Percentiles rank a stretch among this genome's conserved stretches.
These are phyloP conservation scores for Cucumis melo DNA, from an alignment of 306 rosid genomes.

Conservation along the genomic window DNA sequence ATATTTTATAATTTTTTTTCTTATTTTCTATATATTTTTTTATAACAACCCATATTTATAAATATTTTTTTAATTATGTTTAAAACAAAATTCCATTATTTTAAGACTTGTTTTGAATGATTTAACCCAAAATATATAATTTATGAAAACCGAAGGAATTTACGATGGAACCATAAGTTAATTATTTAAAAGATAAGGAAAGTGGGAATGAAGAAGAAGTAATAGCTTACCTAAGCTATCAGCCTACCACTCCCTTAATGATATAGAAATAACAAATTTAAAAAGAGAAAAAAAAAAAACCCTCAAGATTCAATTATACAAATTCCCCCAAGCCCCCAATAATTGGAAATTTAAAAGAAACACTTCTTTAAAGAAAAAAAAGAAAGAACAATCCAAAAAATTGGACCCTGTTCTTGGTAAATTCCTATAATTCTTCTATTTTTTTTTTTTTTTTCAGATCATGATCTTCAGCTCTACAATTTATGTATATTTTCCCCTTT, in stretches of 20 bases:
- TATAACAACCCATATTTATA: too few species aligned
- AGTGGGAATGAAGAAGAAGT: background rate
- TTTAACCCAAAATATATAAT: background rate
- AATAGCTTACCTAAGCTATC: background rate
- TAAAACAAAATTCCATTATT: too few species aligned
- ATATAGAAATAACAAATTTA: background rate
- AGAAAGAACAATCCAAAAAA: conserved; percentile 10
- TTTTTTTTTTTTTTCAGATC: background rate
- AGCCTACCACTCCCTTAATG: background rate
- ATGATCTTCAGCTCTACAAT: background rate
- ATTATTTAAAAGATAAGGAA: background rate
- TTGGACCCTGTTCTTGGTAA: conserved; percentile 18
- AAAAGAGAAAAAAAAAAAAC: background rate
- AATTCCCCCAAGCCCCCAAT: conserved; percentile 3
- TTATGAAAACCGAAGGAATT: background rate
- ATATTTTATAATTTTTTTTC: too few species aligned
- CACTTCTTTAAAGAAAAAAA: background rate
- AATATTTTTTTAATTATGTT: too few species aligned
- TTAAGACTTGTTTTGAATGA: too few species aligned
- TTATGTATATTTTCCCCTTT: background rate
- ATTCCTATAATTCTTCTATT: conserved; percentile 9
- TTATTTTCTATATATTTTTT: too few species aligned
- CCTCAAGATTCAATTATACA: conserved; percentile 21
- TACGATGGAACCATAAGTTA: background rate
- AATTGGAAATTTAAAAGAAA: conserved; percentile 4